Evolutionary conservation across 306 rosid species (phyloP).

Genomic region (Comarum palustre): DNA sequence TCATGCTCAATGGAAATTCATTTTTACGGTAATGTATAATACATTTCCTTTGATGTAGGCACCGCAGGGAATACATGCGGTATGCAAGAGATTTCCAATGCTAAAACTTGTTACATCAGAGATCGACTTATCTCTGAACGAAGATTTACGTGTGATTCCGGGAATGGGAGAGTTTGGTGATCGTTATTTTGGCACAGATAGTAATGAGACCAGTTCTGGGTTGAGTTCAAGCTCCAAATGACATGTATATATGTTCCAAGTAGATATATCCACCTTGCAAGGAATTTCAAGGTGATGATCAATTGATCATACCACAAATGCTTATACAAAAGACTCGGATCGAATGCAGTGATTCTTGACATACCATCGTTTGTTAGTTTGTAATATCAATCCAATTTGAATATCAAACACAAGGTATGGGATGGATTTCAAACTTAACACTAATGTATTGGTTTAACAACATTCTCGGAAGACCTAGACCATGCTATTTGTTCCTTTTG

Average conservation of each 20-base stretch:
- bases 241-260: background rate
- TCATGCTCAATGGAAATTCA: background rate
- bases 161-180: conserved; percentile 30
- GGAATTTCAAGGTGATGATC: background rate
- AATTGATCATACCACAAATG: background rate
- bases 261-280: background rate
- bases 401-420: background rate
- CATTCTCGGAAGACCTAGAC: too few species aligned
- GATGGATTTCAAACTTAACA: too few species aligned
- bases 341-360: too few species aligned
- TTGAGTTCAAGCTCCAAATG: background rate
- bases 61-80: conserved; percentile 23
- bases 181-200: conserved; percentile 25
- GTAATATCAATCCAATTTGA: background rate
- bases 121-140: conserved; percentile 19
- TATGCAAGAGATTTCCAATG: conserved; percentile 26
- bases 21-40: background rate
- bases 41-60: conserved; percentile 12
- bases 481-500: too few species aligned
- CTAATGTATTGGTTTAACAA: too few species aligned
- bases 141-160: conserved; percentile 11
- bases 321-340: too few species aligned
- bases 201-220: background rate
- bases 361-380: background rate
- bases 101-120: conserved; percentile 23